Conservation (phyloP, 148 eudicot genomes). For the Amaranthus cruentus region DNA sequence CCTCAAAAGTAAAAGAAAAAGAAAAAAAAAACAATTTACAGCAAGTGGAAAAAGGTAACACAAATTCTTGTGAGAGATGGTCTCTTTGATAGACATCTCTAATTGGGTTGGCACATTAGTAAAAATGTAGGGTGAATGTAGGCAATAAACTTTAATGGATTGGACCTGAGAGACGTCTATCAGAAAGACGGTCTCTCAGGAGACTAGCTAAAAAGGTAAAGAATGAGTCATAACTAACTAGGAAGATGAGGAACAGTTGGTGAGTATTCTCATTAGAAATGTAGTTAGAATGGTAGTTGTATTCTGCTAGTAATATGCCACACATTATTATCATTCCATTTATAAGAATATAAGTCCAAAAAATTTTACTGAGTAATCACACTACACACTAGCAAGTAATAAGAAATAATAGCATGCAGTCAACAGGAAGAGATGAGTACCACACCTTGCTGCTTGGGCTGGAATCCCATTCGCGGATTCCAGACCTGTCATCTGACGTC, state of each 20-base stretch:
- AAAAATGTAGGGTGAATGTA: too few species aligned
- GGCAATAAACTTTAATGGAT: too few species aligned
- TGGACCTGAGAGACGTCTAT: too few species aligned
- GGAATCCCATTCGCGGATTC: constrained; percentile 38
- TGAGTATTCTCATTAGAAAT: neutral
- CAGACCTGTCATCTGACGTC: constrained; percentile 30
- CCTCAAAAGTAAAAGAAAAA: too few species aligned
- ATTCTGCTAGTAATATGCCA: neutral
- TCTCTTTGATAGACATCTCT: too few species aligned
- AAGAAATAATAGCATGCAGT: neutral
- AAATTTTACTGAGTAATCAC: neutral
- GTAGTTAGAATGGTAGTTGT: constrained; percentile 2
- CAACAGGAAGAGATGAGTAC: constrained; percentile 21
- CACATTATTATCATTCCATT: neutral
- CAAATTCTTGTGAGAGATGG: too few species aligned
- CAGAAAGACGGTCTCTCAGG: too few species aligned
- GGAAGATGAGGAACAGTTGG: constrained; percentile 6
- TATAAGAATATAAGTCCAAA: neutral
- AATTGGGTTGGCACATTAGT: too few species aligned
- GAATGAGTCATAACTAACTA: neutral
- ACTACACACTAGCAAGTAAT: neutral
- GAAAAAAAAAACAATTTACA: too few species aligned
- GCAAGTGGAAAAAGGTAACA: neutral
- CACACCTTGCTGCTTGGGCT: constrained; percentile 39
- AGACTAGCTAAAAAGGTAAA: neutral